Conservation (phyloP, 169 alveolate species). For the Cryptosporidium sp. region DNA sequence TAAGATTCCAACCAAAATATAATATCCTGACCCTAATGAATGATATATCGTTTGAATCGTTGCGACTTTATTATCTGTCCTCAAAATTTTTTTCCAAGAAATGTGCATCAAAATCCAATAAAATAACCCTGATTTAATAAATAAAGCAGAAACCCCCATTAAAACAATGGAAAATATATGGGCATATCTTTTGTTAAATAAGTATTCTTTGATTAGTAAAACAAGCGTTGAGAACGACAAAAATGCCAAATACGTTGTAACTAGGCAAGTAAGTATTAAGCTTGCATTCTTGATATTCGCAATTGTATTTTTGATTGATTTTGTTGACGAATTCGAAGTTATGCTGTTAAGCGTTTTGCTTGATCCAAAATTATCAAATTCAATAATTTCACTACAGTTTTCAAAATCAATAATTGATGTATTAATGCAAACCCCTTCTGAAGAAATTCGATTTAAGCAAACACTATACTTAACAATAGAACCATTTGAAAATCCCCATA, state of each 20-base stretch:
- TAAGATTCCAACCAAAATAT: slow-evolving; percentile 19
- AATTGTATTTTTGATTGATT: background rate
- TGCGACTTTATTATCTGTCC: background rate
- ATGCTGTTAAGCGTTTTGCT: background rate
- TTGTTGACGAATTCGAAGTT: background rate
- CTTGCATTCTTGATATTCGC: background rate
- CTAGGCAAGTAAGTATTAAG: slow-evolving; percentile 13
- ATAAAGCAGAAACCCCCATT: background rate
- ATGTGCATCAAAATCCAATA: slow-evolving; percentile 38
- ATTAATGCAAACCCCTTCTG: slow-evolving; percentile 32
- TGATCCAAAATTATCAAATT: background rate
- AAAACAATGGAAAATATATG: slow-evolving; percentile 15
- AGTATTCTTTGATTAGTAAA: slow-evolving; percentile 21
- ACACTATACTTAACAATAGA: slow-evolving; percentile 26
- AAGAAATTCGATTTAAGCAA: background rate
- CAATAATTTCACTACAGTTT: slow-evolving; percentile 22
- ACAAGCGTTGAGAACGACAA: slow-evolving; percentile 21
- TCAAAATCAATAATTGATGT: slow-evolving; percentile 4
- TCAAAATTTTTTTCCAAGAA: slow-evolving; percentile 14
- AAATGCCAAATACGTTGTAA: slow-evolving; percentile 18
- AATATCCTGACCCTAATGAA: background rate
- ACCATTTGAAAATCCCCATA: slow-evolving; percentile 45
- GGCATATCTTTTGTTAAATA: slow-evolving; percentile 18
- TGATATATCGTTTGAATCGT: background rate
- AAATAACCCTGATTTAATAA: slow-evolving; percentile 16